Base-by-base conservation (phyloP, 169 alveolate species). In the Condylostoma magnum region DNA sequence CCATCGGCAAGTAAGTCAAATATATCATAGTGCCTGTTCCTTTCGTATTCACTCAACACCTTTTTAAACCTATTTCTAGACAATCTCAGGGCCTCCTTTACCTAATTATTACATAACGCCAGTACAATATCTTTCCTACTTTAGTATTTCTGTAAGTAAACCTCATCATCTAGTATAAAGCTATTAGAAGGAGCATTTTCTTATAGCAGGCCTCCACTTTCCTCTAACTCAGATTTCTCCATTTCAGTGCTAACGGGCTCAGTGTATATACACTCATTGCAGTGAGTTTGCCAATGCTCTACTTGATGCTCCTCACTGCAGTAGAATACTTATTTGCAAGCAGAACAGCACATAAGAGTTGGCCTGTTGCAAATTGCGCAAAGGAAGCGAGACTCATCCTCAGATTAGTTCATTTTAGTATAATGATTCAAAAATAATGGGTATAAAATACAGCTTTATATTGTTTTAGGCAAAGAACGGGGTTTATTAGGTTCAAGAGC, bases 221-320 rank as follows among this genome's bases (percentile, higher is more conserved):
- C n/a, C n/a, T n/a, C n/a, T n/a, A n/a, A n/a, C 10, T 25, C 34
- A 15, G 15, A 8, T 1, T 55, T 12, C 15, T 25, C 10, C 34
- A 12, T 15, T 10, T 55, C 68, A 27, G 68, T 31, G 10, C 33
- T 15, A 27, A 47, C 50, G 6, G 20, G 31, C 27, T 60, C 71
- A 60, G 71, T 38, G 37, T 15, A 36, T 10, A 10, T 31, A 60
- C 71, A 60, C 31, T 60, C 71, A 36, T 15, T 25, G 43, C 15
- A 12, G 33, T 66, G 75, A 27, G 33, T 10, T 27, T 46, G 31
- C 43, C 75, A 66, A 47, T 66, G 65, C 50, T 66, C 51, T 10
- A 46, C 33, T 47, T 66, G 63, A 47, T 66, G 75, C 31, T 43
- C 58, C 31, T 66, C 63, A 66, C 63, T 66, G 30, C 75, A 66